Evolutionary conservation across 2,329 filamentous ascomycete species (phyloP).

Genomic region (Diaporthe citrichinensis): DNA sequence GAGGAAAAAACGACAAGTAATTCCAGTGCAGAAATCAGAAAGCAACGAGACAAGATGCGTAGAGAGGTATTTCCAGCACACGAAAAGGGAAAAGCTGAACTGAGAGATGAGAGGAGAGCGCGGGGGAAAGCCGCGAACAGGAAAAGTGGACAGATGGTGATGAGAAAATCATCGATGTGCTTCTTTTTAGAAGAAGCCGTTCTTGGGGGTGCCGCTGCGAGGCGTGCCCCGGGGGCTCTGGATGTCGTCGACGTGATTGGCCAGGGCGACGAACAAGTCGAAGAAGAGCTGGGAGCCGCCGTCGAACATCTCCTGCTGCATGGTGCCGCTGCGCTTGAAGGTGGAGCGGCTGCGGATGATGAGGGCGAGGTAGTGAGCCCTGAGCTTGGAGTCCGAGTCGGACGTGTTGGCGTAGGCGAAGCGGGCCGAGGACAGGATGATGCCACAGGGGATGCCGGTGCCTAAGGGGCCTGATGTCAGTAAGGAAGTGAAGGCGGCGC

Average conservation of each 20-base stretch:
- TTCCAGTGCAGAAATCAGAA: neutral
- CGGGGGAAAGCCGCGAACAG: neutral
- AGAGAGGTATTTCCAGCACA: slow-evolving; percentile 31
- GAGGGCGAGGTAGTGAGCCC: slow-evolving; percentile 93
- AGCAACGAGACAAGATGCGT: slow-evolving; percentile 13
- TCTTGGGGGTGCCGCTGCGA: slow-evolving; percentile 52
- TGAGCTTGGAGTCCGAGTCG: slow-evolving; percentile 87
- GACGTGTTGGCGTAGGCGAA: slow-evolving; percentile 92
- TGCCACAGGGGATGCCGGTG: slow-evolving; percentile 85
- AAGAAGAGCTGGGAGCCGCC: slow-evolving; percentile 90
- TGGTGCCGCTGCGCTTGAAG: slow-evolving; percentile 94
- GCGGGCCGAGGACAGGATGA: slow-evolving; percentile 86
- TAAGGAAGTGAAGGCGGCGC: slow-evolving; percentile 34
- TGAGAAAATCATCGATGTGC: neutral
- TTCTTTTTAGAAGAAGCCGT: slow-evolving; percentile 43
- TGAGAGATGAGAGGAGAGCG: slow-evolving; percentile 30
- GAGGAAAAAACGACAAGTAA: neutral
- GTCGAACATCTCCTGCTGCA: slow-evolving; percentile 94
- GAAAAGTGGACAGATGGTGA: neutral
- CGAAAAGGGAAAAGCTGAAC: neutral
- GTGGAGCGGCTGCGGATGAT: slow-evolving; percentile 90
- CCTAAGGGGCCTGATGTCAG: slow-evolving; percentile 56
- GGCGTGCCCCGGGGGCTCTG: slow-evolving; percentile 65
- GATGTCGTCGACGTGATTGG: slow-evolving; percentile 86
- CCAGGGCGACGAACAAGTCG: slow-evolving; percentile 92